These are phyloP conservation scores for Rhododendron ferrugineum DNA, from an alignment of 148 eudicot genomes.

Conservation along the genomic window DNA sequence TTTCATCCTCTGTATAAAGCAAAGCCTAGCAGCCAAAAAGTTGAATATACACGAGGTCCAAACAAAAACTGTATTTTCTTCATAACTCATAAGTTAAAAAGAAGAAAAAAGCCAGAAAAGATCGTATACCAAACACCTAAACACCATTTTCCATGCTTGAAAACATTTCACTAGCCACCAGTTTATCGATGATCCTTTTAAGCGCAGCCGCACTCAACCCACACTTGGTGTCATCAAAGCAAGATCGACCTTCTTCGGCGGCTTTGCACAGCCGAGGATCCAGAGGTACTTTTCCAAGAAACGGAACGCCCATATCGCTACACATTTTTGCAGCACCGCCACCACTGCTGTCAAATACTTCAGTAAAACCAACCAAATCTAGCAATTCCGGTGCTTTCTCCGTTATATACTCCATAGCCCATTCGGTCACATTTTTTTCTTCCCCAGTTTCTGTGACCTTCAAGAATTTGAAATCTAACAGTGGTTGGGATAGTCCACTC, in stretches of 20 bases:
- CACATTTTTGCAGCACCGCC: conserved; percentile 89
- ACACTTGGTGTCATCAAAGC: conserved; percentile 58
- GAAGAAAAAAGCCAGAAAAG: background rate
- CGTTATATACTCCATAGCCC: conserved; percentile 41
- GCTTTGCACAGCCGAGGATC: conserved; percentile 88
- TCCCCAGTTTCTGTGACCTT: conserved; percentile 41
- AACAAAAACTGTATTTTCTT: background rate
- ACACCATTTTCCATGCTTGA: conserved; percentile 21
- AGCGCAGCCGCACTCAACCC: conserved; percentile 62
- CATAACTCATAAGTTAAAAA: background rate
- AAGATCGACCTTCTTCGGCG: conserved; percentile 87
- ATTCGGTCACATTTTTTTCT: conserved; percentile 55
- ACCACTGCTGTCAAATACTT: conserved; percentile 78
- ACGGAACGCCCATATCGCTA: conserved; percentile 65
- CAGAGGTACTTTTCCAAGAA: conserved; percentile 83
- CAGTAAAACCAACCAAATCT: conserved; percentile 44
- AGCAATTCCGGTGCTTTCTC: conserved; percentile 80
- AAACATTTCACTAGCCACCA: conserved; percentile 20
- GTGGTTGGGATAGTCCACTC: conserved; percentile 69
- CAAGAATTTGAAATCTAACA: conserved; percentile 51
- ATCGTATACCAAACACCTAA: conserved; percentile 3
- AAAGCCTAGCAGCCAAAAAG: background rate
- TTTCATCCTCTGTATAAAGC: background rate
- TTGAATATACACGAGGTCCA: background rate
- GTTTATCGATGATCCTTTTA: conserved; percentile 51